phyloP scores from a whole-genome alignment of 805 yeast genomes.

The Barnettozyma californica region DNA sequence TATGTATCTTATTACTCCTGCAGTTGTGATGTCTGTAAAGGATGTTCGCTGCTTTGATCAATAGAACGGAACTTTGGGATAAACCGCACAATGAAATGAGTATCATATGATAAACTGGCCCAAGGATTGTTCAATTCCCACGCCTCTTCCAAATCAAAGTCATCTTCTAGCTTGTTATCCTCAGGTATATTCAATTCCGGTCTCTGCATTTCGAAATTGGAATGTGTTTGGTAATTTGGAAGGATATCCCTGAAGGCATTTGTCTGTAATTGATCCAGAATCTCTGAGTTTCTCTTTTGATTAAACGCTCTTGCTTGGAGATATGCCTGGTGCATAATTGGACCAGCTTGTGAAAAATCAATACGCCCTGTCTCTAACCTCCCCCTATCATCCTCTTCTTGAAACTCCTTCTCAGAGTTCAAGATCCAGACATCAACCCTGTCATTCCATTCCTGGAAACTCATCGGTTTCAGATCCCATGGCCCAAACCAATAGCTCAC shows the following conservation, averaged over 20 bases:
- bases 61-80: constrained; percentile 22
- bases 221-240: constrained; percentile 15
- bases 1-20: background rate
- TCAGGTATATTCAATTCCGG: constrained; percentile 12
- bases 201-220: constrained; percentile 9
- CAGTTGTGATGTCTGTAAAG: background rate
- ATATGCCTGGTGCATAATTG: constrained; percentile 13
- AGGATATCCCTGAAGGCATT: constrained; percentile 14
- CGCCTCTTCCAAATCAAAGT: constrained; percentile 21
- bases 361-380: background rate
- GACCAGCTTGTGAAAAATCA: constrained; percentile 5
- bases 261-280: constrained; percentile 15
- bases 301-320: constrained; percentile 14
- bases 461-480: constrained; percentile 46
- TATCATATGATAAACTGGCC: constrained; percentile 19
- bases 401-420: constrained; percentile 13
- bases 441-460: constrained; percentile 32
- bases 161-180: constrained; percentile 19
- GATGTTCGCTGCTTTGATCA: constrained; percentile 3
- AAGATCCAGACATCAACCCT: constrained; percentile 23
- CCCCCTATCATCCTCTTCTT: background rate
- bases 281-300: constrained; percentile 16
- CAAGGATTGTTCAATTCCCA: constrained; percentile 26
- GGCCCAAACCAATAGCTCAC: constrained; percentile 69
- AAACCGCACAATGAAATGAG: constrained; percentile 19